Percentiles rank a stretch among this genome's conserved stretches.
phyloP scores from a whole-genome alignment of 495 filamentous ascomycete species.

The Neurospora sp. region DNA sequence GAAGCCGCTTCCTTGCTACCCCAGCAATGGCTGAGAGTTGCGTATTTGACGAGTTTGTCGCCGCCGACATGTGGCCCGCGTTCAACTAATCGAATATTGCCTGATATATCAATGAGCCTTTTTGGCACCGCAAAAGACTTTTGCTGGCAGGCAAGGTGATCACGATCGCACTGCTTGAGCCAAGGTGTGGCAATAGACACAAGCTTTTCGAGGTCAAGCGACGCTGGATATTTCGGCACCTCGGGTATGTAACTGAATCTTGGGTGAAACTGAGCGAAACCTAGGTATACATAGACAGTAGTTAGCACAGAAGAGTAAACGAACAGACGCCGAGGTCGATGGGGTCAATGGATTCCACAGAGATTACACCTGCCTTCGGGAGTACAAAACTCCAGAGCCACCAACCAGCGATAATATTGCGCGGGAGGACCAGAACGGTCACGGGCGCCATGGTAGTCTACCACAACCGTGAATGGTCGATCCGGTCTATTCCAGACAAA shows the following conservation, averaged over 20 bases:
- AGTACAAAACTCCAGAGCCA: neutral
- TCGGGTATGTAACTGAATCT: neutral
- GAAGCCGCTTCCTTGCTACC: neutral
- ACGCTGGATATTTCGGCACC: neutral
- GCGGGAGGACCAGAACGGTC: too few species aligned
- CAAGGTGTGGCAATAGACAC: neutral
- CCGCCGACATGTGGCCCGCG: neutral
- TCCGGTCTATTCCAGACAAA: neutral
- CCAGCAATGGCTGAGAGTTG: slow-evolving; percentile 2
- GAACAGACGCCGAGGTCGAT: neutral
- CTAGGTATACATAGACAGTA: neutral
- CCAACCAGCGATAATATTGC: too few species aligned
- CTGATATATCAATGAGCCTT: neutral
- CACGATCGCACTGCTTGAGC: neutral
- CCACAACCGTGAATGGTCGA: neutral
- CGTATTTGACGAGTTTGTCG: neutral
- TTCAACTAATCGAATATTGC: neutral
- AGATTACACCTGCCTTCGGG: neutral
- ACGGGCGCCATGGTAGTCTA: neutral
- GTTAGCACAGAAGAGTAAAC: neutral
- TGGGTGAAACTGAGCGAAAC: neutral
- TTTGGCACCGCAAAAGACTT: neutral
- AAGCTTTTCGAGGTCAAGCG: neutral
- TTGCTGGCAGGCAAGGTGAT: neutral
- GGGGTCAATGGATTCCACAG: neutral